Evolutionary conservation across 2,329 filamentous ascomycete species (phyloP).

Genomic region (Domatiomyces catenatus): DNA sequence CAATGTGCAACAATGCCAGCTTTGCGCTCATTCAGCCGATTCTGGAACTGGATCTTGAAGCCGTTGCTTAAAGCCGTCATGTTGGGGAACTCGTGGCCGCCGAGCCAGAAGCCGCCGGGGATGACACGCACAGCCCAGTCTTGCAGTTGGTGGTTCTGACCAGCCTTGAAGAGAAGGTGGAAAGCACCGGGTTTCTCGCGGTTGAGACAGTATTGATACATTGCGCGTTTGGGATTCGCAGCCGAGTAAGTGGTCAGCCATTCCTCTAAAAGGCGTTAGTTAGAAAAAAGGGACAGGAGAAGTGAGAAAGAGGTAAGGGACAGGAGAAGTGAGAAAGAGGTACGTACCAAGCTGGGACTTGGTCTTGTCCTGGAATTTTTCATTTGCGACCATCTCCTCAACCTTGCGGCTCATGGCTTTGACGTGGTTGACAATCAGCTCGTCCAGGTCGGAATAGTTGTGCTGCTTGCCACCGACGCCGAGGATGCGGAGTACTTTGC

Average conservation of each 20-base stretch:
- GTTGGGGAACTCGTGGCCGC: constrained; percentile 78
- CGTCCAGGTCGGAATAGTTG: constrained; percentile 89
- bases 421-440: constrained; percentile 91
- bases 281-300: constrained; percentile 1
- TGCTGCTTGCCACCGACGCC: constrained; percentile 57
- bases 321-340: not conserved
- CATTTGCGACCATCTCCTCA: constrained; percentile 84
- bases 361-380: constrained; percentile 78
- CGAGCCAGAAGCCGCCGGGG: constrained; percentile 81
- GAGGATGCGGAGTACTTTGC: constrained; percentile 67
- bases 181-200: constrained; percentile 88
- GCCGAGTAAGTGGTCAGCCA: constrained; percentile 94
- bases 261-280: constrained; percentile 46
- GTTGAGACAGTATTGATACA: constrained; percentile 93
- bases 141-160: constrained; percentile 54
- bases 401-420: constrained; percentile 97
- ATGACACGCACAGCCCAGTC: constrained; percentile 80
- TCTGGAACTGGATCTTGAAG: constrained; percentile 73
- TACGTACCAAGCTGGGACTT: constrained; percentile 69
- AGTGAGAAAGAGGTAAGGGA: not conserved
- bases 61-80: constrained; percentile 93
- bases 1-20: not conserved
- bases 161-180: constrained; percentile 89
- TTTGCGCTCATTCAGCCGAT: constrained; percentile 19
- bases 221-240: constrained; percentile 83